Base-by-base conservation (phyloP, 495 filamentous ascomycete species). In the Chlorociboria aeruginascens region DNA sequence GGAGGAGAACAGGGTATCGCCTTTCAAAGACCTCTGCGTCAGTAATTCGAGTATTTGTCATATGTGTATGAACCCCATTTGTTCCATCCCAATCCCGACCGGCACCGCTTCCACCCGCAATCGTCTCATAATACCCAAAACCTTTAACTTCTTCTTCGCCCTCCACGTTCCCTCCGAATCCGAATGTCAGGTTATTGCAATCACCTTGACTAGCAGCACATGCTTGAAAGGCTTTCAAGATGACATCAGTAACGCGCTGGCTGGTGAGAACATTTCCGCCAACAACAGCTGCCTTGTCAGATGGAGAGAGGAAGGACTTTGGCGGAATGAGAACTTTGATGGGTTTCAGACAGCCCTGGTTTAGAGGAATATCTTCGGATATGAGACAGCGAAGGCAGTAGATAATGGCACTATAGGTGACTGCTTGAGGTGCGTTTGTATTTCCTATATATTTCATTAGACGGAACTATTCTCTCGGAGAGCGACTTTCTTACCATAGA, bases 41-140 rank as follows among this genome's bases (percentile, higher is more conserved):
- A 1, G 92, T 98, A 60, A 97, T 97, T 1, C 92, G 79, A 6
- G 92, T 98, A 63, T 98, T 98, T n/a, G 92, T 98, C 90, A 97
- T 98, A 64, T 97, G 90, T 16, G 81, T 83, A 61, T 98, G 92
- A 38, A 97, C 86, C 37, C 92, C 92, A 43, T 76, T 82, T 7
- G 88, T 88, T 38, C 92, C 92, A 45, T 86, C 74, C 92, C 92
- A 98, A 32, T 74, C 74, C 1, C 84, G 77, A 0, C 90, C 89
- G 0, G 92, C 92, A 43, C 92, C 92, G 53, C 79, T 84, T 8
- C 92, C 92, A 25, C 92, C 92, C 2, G 90, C 88, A 59, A 96
- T 95, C 1, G 89, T 96, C 66, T 96, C 89, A 66, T 97, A 97
- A 71, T 98, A 98, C 13, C 92, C 92, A 62, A 98, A 98, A 12